Base-by-base conservation (phyloP, 2,329 filamentous ascomycete species). In the Sclerotinia glacialis region DNA sequence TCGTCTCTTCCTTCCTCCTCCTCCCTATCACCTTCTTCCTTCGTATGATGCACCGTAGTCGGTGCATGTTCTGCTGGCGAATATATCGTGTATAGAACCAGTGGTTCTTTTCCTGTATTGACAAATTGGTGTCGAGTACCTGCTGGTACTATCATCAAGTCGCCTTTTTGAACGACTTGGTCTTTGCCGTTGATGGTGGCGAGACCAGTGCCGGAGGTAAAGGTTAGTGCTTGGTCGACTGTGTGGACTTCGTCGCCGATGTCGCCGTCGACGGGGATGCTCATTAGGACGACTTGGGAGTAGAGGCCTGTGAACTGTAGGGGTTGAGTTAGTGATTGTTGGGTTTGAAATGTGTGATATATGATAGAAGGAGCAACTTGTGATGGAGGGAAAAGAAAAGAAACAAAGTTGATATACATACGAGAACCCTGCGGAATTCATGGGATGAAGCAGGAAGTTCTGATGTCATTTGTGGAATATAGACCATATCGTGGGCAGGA, bases 241-340 rank as follows among this genome's bases (percentile, higher is more conserved):
- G 83, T 84, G 74, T 89, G 86, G 68, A 87, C 86, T 77, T 89
- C 86, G 63, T 89, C 86, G n/a, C 86, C 85, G 71, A 89, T 89
- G 40, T 89, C 86, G 2, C 86, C 86, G 18, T 81, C 82, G 0
- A 86, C 83, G 0, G 86, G 86, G 0, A 89, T 80, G 53, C 85
- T 86, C 86, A 89, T 89, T 0, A 86, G 80, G 0, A 89, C 86
- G 11, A 89, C 76, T 75, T 89, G 86, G 14, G 80, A 82, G 74
- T 88, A 88, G 8, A 89, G 76, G 0, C 86, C 86, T 2, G 86
- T 89, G 76, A 83, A 86, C 64, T 60, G 34, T 40, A 5, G 37
- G 16, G 46, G 46, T 16, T 40, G 14, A 21, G 7, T 60, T 26
- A 49, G 44, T 40, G 16, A 16, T 8, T 37, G 34, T 21, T 34